Evolutionary conservation across 768 basidiomycete genomes (phyloP).

Genomic region (Filobasidium floriforme): DNA sequence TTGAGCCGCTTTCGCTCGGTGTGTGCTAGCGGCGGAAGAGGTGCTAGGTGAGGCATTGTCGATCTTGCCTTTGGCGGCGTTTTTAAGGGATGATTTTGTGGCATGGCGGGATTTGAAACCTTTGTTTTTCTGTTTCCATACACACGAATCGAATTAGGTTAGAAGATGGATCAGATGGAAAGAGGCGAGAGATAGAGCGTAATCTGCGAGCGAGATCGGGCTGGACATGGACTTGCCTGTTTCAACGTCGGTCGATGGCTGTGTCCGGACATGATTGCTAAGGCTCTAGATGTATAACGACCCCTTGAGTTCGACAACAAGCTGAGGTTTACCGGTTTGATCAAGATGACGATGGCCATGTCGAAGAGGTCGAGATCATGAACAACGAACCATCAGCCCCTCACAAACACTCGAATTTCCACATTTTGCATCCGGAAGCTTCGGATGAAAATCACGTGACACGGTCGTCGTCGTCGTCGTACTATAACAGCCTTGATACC

Average conservation of each 20-base stretch:
- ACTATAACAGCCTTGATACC: too few species aligned
- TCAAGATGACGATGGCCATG: too few species aligned
- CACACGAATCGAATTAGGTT: not conserved
- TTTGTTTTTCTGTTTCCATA: constrained; percentile 65
- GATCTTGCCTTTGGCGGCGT: constrained; percentile 67
- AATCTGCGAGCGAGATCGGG: not conserved
- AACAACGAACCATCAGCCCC: too few species aligned
- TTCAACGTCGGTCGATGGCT: constrained; percentile 7
- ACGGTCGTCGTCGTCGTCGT: too few species aligned
- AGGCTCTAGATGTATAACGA: not conserved
- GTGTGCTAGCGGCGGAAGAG: constrained; percentile 47
- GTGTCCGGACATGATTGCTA: not conserved
- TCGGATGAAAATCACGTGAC: too few species aligned
- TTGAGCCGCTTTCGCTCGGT: constrained; percentile 47
- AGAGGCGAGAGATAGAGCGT: not conserved
- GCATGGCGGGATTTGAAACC: constrained; percentile 85
- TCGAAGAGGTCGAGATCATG: too few species aligned
- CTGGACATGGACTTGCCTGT: not conserved
- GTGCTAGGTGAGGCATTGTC: constrained; percentile 19
- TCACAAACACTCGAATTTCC: too few species aligned
- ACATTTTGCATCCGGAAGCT: too few species aligned
- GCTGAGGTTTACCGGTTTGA: too few species aligned
- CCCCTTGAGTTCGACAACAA: not conserved
- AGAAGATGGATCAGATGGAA: not conserved
- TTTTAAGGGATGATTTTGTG: constrained; percentile 73